Evolutionary conservation across 1,284 basidiomycete genomes (phyloP).

Genomic region (Tilletia caries): DNA sequence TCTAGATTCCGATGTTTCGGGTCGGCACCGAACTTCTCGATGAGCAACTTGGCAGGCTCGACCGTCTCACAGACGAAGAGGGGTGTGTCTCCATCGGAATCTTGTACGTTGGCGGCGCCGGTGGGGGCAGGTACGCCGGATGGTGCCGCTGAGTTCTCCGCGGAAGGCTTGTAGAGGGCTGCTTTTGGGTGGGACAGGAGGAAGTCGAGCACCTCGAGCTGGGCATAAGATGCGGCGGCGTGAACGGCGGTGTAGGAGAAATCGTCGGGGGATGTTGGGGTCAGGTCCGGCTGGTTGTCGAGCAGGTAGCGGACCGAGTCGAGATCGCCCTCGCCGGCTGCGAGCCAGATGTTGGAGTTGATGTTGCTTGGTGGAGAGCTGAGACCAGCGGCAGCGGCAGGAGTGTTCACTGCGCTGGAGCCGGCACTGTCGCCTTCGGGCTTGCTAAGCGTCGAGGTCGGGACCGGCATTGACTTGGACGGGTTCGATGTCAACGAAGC

Average conservation of each 20-base stretch:
- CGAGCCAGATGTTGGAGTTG: conserved; percentile 48
- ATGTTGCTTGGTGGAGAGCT: not conserved
- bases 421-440: not conserved
- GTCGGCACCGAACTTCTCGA: conserved; percentile 46
- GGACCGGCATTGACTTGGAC: not conserved
- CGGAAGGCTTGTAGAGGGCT: not conserved
- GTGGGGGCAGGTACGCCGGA: conserved; percentile 14
- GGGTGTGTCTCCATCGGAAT: conserved; percentile 49
- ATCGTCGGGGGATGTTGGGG: conserved; percentile 37
- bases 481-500: not conserved
- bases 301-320: conserved; percentile 41
- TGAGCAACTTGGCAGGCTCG: conserved; percentile 33
- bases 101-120: conserved; percentile 35
- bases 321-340: conserved; percentile 48
- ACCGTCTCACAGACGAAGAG: conserved; percentile 49
- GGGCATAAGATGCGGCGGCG: conserved; percentile 50
- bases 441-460: not conserved
- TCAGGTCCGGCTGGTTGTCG: conserved; percentile 30
- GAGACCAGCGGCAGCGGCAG: too few species aligned
- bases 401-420: not conserved
- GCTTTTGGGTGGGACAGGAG: conserved; percentile 35
- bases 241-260: conserved; percentile 50
- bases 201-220: conserved; percentile 39
- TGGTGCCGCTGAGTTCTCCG: not conserved
- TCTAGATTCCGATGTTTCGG: conserved; percentile 38